Conservation (phyloP, 371 early-diverging fungal genomes). For the Mucor velutinosus region DNA sequence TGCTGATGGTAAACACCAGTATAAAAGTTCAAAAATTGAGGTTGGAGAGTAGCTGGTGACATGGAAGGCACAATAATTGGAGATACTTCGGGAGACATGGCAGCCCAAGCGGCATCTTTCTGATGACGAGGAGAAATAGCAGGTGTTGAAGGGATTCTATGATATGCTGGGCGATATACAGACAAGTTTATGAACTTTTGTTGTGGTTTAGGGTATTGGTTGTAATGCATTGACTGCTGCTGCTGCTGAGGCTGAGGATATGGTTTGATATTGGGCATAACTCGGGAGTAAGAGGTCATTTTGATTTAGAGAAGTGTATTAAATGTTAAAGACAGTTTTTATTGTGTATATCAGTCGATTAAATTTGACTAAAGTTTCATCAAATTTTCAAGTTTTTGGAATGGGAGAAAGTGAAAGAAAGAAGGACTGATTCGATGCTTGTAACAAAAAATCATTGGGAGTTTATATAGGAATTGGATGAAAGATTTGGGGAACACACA, state of each 20-base stretch:
- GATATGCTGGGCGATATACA: slow-evolving; percentile 35
- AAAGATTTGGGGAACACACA: slow-evolving; percentile 4
- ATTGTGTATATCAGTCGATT: neutral
- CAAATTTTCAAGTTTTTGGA: neutral
- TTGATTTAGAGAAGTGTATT: neutral
- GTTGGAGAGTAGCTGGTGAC: slow-evolving; percentile 15
- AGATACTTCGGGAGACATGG: slow-evolving; percentile 20
- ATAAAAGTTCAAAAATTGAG: slow-evolving; percentile 3
- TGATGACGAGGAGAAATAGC: slow-evolving; percentile 8
- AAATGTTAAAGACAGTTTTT: slow-evolving; percentile 2
- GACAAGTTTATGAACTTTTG: slow-evolving; percentile 17
- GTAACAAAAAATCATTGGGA: neutral
- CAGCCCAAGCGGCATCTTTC: slow-evolving; percentile 11
- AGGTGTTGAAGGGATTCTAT: slow-evolving; percentile 27
- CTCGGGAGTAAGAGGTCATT: slow-evolving; percentile 24
- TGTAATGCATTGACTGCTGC: neutral
- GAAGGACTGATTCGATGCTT: neutral
- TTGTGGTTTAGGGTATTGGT: slow-evolving; percentile 1
- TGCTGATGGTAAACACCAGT: slow-evolving; percentile 2
- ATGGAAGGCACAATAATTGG: slow-evolving; percentile 35
- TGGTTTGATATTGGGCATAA: slow-evolving; percentile 33
- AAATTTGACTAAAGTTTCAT: slow-evolving; percentile 11
- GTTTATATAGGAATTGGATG: slow-evolving; percentile 3
- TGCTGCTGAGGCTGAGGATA: slow-evolving; percentile 21
- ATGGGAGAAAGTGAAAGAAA: slow-evolving; percentile 8